Base-by-base conservation (phyloP, 108 stramenopile species). In the Cyclotella kingstonii region DNA sequence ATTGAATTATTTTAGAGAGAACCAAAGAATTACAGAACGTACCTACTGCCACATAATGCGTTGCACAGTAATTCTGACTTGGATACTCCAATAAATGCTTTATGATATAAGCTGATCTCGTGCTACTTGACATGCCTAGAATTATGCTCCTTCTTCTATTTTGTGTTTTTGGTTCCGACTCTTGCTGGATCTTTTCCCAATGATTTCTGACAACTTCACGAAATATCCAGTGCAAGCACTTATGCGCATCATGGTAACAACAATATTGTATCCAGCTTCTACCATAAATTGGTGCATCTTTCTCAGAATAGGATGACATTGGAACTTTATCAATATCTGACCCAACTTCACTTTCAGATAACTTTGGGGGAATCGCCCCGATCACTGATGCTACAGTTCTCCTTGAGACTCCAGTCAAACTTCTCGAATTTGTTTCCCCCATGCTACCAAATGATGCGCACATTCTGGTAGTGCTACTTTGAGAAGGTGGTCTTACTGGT, bases 231-330 rank as follows among this genome's bases (percentile, higher is more conserved):
- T 42, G 43, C 30, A 71, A 50, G 48, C 70, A 71, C 38, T 42
- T 21, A 51, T 71, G 70, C 21, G 70, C 61, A 52, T 71, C 63
- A 38, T 63, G 56, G 50, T 50, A 63, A 23, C 70, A 71, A 31
- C 70, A 71, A 41, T 71, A 63, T 44, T 71, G 54, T 17, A 71
- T 71, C 70, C 54, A 71, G 14, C 61, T 71, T 54, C 70, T 54
- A 43, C 70, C 70, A 57, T 33, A 19, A 26, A 27, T 57, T 27
- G 5, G 10, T 55, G 27, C 22, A 41, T 44, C 55, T 41, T 50
- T 25, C 40, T 25, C 23, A 5, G 12, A 1, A 17, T 12, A 36
- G 36, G 39, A 23, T 7, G 22, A 21, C 1, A 12, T 25, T n/a
- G 21, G 30, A 23, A 5, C 53, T n/a, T n/a, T n/a, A n/a, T n/a